These are phyloP conservation scores for Purpureocillium takamizusanense DNA, from an alignment of 2,329 filamentous ascomycete species.

Conservation along the genomic window DNA sequence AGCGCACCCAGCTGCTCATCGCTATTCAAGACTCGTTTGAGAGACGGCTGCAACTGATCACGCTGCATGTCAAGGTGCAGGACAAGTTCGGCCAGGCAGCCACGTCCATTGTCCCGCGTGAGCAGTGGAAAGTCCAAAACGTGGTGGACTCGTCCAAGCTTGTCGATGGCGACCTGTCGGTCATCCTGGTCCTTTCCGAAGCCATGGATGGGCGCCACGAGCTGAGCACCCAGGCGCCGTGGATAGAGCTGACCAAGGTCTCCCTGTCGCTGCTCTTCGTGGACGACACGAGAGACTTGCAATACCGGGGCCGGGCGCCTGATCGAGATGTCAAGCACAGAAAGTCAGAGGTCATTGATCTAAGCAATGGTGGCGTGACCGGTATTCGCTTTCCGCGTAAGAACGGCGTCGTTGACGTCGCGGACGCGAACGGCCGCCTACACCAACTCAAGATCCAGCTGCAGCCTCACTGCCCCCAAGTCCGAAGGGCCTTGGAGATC, in stretches of 20 bases:
- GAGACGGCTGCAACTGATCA: conserved; percentile 58
- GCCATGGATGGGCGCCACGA: conserved; percentile 54
- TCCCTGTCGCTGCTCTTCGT: conserved; percentile 50
- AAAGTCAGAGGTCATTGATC: conserved; percentile 35
- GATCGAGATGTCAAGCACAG: conserved; percentile 42
- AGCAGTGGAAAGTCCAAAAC: conserved; percentile 52
- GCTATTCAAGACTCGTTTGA: conserved; percentile 63
- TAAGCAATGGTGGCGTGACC: conserved; percentile 37
- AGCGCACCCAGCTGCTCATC: conserved; percentile 49
- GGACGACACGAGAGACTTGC: conserved; percentile 51
- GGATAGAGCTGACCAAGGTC: conserved; percentile 63
- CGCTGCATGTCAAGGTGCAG: conserved; percentile 45
- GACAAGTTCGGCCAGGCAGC: conserved; percentile 18
- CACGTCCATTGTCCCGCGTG: conserved; percentile 26
- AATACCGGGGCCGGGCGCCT: conserved; percentile 41
- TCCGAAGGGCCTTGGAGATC: conserved; percentile 49
- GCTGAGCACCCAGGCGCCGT: conserved; percentile 66
- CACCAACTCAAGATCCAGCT: conserved; percentile 63
- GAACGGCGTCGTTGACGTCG: conserved; percentile 54
- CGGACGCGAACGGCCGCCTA: conserved; percentile 50
- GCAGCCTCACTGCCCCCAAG: conserved; percentile 54
- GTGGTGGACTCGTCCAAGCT: conserved; percentile 67
- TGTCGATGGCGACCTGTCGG: conserved; percentile 55
- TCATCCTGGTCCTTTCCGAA: conserved; percentile 62
- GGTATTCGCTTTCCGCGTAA: conserved; percentile 49